These are phyloP conservation scores for Thraustochytrium striatum DNA, from an alignment of 352 stramenopile genomes.

Conservation along the genomic window DNA sequence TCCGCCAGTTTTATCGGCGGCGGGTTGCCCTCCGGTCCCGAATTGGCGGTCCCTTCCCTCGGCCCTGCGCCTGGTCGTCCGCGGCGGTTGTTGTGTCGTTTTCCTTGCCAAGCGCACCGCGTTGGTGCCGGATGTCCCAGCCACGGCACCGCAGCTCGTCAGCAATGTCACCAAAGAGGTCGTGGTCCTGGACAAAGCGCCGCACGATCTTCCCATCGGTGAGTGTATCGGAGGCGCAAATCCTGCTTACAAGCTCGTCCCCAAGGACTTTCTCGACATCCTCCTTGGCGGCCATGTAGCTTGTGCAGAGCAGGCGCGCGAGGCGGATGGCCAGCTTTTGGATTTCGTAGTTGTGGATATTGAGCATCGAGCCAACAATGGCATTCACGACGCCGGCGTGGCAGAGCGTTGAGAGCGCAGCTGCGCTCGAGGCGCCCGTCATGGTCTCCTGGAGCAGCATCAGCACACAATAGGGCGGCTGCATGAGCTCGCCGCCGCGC, in stretches of 20 bases:
- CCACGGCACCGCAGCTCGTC: not conserved
- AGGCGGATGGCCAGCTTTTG: not conserved
- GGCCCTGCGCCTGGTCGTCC: no score
- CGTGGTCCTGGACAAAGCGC: constrained; percentile 1
- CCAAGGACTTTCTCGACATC: not conserved
- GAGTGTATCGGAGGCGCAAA: not conserved
- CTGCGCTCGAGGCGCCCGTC: not conserved
- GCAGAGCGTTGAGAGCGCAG: not conserved
- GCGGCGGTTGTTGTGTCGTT: no score
- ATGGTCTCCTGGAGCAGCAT: not conserved
- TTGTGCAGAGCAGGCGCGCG: not conserved
- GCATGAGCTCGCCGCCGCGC: not conserved
- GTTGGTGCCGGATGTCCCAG: constrained; percentile 21
- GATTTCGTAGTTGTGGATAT: constrained; percentile 32
- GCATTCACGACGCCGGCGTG: not conserved
- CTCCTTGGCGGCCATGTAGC: not conserved
- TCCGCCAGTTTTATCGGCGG: no score
- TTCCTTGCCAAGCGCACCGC: no score
- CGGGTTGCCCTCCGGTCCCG: no score
- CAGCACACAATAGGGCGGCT: not conserved
- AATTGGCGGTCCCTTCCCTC: no score
- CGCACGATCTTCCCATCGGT: constrained; percentile 14
- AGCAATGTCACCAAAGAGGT: not conserved
- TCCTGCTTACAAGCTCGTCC: not conserved
- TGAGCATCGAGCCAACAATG: constrained; percentile 22